Base-by-base conservation (phyloP, 2,329 filamentous ascomycete species). In the Neonectria neomacrospora region DNA sequence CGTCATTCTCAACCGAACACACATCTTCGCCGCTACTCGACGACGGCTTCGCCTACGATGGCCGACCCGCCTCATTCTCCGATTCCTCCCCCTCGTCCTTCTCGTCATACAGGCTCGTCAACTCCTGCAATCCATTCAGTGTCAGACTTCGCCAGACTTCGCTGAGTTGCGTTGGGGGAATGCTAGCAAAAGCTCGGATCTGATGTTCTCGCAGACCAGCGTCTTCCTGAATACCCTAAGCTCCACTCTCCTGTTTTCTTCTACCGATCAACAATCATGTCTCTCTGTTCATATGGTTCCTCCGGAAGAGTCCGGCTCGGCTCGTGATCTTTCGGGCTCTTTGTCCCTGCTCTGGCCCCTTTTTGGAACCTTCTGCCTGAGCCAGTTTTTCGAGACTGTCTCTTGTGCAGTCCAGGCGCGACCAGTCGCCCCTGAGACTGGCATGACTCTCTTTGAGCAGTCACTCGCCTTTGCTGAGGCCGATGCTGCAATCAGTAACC, bases 381-480 rank as follows among this genome's bases (percentile, higher is more conserved):
- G 93, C 70, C 93, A 97, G 75, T 95, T 98, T 70, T 81, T 97
- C 20, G 96, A 98, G 78, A 96, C 93, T 0, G 80, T 98, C 10
- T 91, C 91, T 4, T 97, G 93, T 76, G 93, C 95, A 10, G 85
- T 98, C 7, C 93, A 97, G 76, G 95, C 95, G 32, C 88, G 91
- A 2, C 86, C 88, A 2, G 87, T 93, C 0, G 88, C 91, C 66
- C 91, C 92, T 0, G 96, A 98, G 79, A 96, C 93, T 1, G 94
- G 94, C 18, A 97, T 98, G 92, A 97, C 94, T 0, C 86, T 97
- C 2, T 97, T 98, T 73, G 96, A 99, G 76, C 94, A 97, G 74
- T 97, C 94, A 0, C 83, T 99, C 9, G 95, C 95, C 2, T 99
- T 98, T 80, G 93, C 95, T 11, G 96, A 99, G 78, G 95, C 95